Percentiles rank a stretch among this genome's conserved stretches.
These are phyloP conservation scores for Alternaria conjuncta DNA, from an alignment of 2,329 filamentous ascomycete species.

Conservation along the genomic window DNA sequence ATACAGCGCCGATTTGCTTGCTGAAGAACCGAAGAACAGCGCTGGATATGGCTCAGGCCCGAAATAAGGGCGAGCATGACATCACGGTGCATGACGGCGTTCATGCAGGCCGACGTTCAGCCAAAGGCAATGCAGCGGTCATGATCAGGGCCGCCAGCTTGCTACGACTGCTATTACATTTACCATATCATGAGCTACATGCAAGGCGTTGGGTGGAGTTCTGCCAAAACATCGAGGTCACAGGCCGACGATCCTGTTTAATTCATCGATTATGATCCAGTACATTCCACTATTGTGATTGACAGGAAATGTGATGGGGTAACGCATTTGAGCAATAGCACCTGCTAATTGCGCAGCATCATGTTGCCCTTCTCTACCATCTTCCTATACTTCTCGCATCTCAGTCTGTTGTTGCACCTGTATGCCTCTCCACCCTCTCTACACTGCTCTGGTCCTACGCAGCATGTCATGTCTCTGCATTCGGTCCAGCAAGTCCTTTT, in stretches of 20 bases:
- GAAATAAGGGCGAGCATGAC: slow-evolving; percentile 5
- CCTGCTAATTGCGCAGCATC: background rate
- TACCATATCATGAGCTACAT: background rate
- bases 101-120: background rate
- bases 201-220: slow-evolving; percentile 2
- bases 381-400: background rate
- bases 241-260: background rate
- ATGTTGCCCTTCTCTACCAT: background rate
- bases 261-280: background rate
- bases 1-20: slow-evolving; percentile 34
- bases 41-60: slow-evolving; percentile 34
- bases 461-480: background rate
- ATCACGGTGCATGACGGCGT: background rate
- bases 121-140: background rate
- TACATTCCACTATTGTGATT: background rate
- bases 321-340: no score
- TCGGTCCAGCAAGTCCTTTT: background rate
- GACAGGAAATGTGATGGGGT: no score
- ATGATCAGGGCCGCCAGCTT: background rate
- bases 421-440: background rate
- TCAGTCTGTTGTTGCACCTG: background rate
- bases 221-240: background rate
- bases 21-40: slow-evolving; percentile 26
- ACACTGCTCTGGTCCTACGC: background rate
- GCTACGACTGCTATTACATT: background rate